phyloP scores from a whole-genome alignment of 495 filamentous ascomycete species.

The Penicillium daleae region DNA sequence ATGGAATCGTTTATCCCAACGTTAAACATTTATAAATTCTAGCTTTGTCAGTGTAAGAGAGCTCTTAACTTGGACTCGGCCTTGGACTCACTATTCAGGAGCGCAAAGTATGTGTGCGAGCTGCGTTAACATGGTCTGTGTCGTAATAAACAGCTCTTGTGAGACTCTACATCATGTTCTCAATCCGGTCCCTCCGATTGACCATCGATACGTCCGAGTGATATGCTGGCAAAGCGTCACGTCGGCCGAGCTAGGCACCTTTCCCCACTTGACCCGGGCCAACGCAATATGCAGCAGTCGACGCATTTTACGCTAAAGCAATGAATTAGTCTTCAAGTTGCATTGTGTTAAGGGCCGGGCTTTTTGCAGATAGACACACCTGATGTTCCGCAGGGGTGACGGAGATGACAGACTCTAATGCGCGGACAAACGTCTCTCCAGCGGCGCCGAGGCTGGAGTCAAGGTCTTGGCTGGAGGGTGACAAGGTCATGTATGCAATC shows the following conservation, averaged over 20 bases:
- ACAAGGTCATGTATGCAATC: constrained; percentile 1
- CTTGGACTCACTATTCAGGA: no score
- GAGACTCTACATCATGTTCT: background rate
- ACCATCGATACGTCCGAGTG: background rate
- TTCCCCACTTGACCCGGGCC: background rate
- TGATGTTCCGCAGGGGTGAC: background rate
- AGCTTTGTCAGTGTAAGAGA: no score
- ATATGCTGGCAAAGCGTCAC: background rate
- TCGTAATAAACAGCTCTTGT: background rate
- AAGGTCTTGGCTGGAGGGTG: background rate
- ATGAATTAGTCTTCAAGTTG: background rate
- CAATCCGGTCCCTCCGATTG: background rate
- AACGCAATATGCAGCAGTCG: background rate
- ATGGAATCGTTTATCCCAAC: constrained; percentile 16
- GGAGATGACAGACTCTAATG: background rate
- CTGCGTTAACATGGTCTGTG: no score
- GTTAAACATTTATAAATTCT: background rate
- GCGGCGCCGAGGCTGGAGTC: background rate
- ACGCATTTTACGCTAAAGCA: background rate
- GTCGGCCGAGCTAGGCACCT: background rate
- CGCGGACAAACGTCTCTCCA: background rate
- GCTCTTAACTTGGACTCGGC: no score
- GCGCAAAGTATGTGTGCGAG: no score
- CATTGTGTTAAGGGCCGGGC: background rate
- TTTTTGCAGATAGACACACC: background rate